Percentiles rank a stretch among this genome's conserved stretches.
phyloP scores from a whole-genome alignment of 768 basidiomycete species.

The Russula virescens region DNA sequence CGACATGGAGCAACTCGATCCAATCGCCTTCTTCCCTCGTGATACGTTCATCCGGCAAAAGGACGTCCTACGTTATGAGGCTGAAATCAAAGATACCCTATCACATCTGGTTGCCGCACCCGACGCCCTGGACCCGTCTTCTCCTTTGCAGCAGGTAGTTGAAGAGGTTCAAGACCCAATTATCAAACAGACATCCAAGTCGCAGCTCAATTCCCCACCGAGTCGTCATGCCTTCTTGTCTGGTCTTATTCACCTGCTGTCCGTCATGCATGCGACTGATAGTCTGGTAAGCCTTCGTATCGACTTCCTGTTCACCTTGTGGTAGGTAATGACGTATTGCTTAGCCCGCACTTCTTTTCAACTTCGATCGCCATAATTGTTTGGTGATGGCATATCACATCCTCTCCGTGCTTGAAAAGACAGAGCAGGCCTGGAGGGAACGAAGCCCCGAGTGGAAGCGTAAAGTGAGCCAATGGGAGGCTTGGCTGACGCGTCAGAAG shows the following conservation, averaged over 20 bases:
- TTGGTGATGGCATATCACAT: conserved; percentile 47
- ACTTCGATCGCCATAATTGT: conserved; percentile 55
- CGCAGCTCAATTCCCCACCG: conserved; percentile 34
- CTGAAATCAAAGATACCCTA: conserved; percentile 42
- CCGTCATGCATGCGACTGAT: conserved; percentile 49
- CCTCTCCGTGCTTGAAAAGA: conserved; percentile 32
- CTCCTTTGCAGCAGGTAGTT: conserved; percentile 38
- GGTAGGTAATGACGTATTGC: not conserved
- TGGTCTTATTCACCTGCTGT: conserved; percentile 48
- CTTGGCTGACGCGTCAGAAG: conserved; percentile 43
- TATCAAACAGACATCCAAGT: conserved; percentile 26
- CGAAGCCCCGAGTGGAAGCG: conserved; percentile 42
- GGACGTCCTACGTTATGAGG: conserved; percentile 57
- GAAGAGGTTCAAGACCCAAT: conserved; percentile 37
- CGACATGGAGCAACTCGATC: conserved; percentile 36
- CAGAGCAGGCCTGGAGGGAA: conserved; percentile 48
- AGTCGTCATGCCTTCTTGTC: conserved; percentile 29
- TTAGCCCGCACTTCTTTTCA: conserved; percentile 64
- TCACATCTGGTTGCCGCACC: conserved; percentile 33
- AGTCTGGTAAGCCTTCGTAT: conserved; percentile 43
- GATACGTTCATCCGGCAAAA: conserved; percentile 45
- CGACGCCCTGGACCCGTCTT: conserved; percentile 33
- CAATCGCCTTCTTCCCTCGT: conserved; percentile 41
- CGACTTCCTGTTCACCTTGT: not conserved
- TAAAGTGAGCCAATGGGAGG: conserved; percentile 47